These are phyloP conservation scores for Trichoderma semiorbis DNA, from an alignment of 2,329 filamentous ascomycete species.

Conservation along the genomic window DNA sequence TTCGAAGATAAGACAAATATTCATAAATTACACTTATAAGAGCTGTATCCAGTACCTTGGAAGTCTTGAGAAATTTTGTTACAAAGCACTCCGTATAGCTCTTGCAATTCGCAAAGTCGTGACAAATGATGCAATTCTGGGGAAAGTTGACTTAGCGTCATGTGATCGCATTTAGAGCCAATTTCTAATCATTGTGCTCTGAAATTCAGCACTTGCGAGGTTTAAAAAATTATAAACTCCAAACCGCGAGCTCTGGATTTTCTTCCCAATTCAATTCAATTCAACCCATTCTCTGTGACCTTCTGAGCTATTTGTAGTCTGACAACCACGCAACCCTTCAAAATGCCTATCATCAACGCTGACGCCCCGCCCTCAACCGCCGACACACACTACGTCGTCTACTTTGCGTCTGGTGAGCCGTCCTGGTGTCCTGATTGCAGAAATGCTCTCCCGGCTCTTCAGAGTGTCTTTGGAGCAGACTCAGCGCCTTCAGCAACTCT, in stretches of 20 bases:
- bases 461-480: conserved; percentile 24
- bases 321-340: not conserved
- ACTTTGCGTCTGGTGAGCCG: conserved; percentile 30
- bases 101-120: not conserved
- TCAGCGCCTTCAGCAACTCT: conserved; percentile 27
- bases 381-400: conserved; percentile 30
- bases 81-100: too few relatives aligned
- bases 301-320: not conserved
- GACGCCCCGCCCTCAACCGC: conserved; percentile 24
- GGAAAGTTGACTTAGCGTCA: not conserved
- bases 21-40: not conserved
- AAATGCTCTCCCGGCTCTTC: conserved; percentile 26
- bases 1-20: not conserved
- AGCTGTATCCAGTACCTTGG: not conserved
- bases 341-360: conserved; percentile 29
- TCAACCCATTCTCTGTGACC: not conserved
- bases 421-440: conserved; percentile 31
- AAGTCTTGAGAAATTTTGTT: not conserved
- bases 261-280: not conserved
- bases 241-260: not conserved
- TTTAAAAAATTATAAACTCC: not conserved
- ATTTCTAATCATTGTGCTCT: not conserved
- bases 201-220: not conserved
- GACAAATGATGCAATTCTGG: conserved; percentile 13
- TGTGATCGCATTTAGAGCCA: not conserved